These are phyloP conservation scores for Dactylellina cionopaga DNA, from an alignment of 2,329 filamentous ascomycete species.

Conservation along the genomic window DNA sequence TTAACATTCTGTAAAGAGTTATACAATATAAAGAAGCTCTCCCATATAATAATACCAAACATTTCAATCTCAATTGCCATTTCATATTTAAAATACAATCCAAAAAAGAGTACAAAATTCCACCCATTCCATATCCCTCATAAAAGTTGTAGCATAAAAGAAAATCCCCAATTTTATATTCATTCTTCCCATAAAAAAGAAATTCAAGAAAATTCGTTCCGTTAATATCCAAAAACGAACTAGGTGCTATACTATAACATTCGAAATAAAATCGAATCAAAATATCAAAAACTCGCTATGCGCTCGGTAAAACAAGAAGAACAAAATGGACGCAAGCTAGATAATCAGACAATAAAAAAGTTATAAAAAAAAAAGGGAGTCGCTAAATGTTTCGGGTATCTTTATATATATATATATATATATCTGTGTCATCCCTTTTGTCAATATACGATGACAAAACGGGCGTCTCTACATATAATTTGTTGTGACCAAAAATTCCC, in stretches of 20 bases:
- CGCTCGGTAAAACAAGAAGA: slow-evolving; percentile 16
- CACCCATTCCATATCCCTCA: not conserved
- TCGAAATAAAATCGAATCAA: not conserved
- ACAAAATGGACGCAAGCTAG: not conserved
- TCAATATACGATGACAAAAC: no score
- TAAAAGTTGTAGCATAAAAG: not conserved
- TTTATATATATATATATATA: slow-evolving; percentile 11
- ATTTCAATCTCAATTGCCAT: not conserved
- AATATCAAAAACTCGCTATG: slow-evolving; percentile 33
- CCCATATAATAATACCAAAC: not conserved
- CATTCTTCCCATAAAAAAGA: not conserved
- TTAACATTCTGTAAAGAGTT: no score
- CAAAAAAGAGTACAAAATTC: not conserved
- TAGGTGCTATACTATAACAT: not conserved
- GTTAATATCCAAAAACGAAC: no score
- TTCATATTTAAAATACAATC: not conserved
- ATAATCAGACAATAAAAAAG: not conserved
- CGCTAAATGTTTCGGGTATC: slow-evolving; percentile 44
- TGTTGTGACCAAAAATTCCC: slow-evolving; percentile 4
- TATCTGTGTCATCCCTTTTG: no score
- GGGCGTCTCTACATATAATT: no score
- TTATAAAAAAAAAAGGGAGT: slow-evolving; percentile 10
- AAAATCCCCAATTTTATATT: slow-evolving; percentile 7
- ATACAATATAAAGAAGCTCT: no score
- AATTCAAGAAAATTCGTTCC: slow-evolving; percentile 34